Conservation (phyloP, 2,329 filamentous ascomycete genomes). For the Onygenales sp. region DNA sequence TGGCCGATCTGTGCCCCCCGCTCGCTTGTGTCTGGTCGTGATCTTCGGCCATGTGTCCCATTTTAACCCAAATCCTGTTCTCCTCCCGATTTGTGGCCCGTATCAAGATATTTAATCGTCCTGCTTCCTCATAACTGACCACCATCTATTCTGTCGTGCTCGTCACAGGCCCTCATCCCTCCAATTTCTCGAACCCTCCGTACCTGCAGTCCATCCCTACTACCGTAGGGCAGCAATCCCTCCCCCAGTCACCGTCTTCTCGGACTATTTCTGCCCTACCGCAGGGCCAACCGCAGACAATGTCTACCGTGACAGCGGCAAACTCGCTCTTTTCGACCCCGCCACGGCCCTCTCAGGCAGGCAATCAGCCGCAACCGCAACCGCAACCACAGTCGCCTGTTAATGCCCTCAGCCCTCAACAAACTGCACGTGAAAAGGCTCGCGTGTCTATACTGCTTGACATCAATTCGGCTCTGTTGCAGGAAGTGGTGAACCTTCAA, state of each 20-base stretch:
- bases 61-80: neutral
- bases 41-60: neutral
- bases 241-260: constrained; percentile 5
- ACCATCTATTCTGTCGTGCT: neutral
- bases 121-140: neutral
- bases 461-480: constrained; percentile 38
- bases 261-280: constrained; percentile 4
- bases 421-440: constrained; percentile 32
- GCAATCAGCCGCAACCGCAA: neutral
- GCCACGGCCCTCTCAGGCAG: constrained; percentile 3
- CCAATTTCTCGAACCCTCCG: constrained; percentile 1
- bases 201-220: constrained; percentile 2
- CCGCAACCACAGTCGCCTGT: neutral
- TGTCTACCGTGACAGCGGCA: constrained; percentile 5
- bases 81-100: neutral
- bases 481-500: constrained; percentile 40
- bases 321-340: constrained; percentile 10
- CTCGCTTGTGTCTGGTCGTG: too few relatives aligned
- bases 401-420: constrained; percentile 15
- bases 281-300: constrained; percentile 8
- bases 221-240: neutral
- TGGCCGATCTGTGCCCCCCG: neutral
- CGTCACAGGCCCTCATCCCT: neutral
- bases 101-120: neutral
- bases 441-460: constrained; percentile 37